These are phyloP conservation scores for Passiflora organensis DNA, from an alignment of 345 rosid genomes.

Conservation along the genomic window DNA sequence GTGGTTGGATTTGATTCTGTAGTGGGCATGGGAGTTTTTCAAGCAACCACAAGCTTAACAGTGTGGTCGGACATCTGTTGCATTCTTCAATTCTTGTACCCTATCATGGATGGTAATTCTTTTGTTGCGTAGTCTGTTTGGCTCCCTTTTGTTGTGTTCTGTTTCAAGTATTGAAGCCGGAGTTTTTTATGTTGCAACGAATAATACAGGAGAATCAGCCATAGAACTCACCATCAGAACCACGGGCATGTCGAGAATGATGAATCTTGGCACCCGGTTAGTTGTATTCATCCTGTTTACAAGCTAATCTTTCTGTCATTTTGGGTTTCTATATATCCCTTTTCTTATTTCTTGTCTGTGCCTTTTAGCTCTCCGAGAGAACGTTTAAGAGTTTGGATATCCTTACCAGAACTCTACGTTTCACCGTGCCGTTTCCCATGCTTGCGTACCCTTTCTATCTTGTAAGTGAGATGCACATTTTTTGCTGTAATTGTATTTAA, in stretches of 20 bases:
- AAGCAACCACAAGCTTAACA: slow-evolving; percentile 52
- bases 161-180: neutral
- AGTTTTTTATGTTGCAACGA: neutral
- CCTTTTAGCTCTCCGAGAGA: slow-evolving; percentile 58
- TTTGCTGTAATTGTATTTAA: neutral
- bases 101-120: slow-evolving; percentile 75
- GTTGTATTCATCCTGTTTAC: neutral
- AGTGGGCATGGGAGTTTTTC: slow-evolving; percentile 97
- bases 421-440: slow-evolving; percentile 77
- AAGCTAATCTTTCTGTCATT: neutral
- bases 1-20: slow-evolving; percentile 15
- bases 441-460: slow-evolving; percentile 86
- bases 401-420: slow-evolving; percentile 46
- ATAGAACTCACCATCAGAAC: slow-evolving; percentile 90
- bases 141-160: neutral
- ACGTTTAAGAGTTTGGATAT: slow-evolving; percentile 50
- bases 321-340: neutral
- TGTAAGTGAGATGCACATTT: slow-evolving; percentile 31
- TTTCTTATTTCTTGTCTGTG: neutral
- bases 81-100: slow-evolving; percentile 94
- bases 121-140: neutral
- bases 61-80: slow-evolving; percentile 72
- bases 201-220: slow-evolving; percentile 75
- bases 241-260: slow-evolving; percentile 92
- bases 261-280: slow-evolving; percentile 90